Conservation (phyloP, 2,329 filamentous ascomycete genomes). For the Gremmenia infestans region DNA sequence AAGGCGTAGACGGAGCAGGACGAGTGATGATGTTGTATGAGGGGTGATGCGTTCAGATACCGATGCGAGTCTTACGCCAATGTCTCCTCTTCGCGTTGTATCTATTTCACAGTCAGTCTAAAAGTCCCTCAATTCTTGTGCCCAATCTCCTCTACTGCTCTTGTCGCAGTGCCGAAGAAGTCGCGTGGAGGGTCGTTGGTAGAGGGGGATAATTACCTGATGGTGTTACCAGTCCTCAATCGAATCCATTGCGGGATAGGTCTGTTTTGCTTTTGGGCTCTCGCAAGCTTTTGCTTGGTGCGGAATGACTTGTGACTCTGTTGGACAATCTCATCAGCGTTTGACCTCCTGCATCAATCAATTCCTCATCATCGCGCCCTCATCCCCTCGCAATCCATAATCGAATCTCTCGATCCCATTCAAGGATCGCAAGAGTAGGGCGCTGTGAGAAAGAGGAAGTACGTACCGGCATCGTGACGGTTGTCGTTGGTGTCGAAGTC, state of each 20-base stretch:
- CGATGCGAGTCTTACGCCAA: slow-evolving; percentile 99
- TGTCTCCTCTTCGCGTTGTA: slow-evolving; percentile 99
- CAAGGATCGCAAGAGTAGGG: background rate
- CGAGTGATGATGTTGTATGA: slow-evolving; percentile 21
- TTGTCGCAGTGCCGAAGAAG: background rate
- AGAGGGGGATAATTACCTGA: slow-evolving; percentile 62
- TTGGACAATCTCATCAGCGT: slow-evolving; percentile 23
- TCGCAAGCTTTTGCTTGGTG: slow-evolving; percentile 99
- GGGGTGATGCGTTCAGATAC: slow-evolving; percentile 71
- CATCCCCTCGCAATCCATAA: background rate
- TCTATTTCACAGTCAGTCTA: slow-evolving; percentile 46
- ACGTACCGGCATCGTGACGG: slow-evolving; percentile 52
- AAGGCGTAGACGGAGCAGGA: background rate
- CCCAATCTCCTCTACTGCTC: background rate
- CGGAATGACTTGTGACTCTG: slow-evolving; percentile 99
- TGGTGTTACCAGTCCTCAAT: slow-evolving; percentile 97
- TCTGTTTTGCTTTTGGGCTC: slow-evolving; percentile 99
- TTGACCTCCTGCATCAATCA: background rate
- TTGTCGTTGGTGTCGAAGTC: slow-evolving; percentile 31
- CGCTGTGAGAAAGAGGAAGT: slow-evolving; percentile 17
- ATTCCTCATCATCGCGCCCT: background rate
- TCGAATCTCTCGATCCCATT: background rate
- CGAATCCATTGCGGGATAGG: slow-evolving; percentile 99
- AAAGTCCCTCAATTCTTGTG: background rate
- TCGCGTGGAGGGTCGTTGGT: background rate